Base-by-base conservation (phyloP, 2,329 filamentous ascomycete species). In the Trichoderma gracile region DNA sequence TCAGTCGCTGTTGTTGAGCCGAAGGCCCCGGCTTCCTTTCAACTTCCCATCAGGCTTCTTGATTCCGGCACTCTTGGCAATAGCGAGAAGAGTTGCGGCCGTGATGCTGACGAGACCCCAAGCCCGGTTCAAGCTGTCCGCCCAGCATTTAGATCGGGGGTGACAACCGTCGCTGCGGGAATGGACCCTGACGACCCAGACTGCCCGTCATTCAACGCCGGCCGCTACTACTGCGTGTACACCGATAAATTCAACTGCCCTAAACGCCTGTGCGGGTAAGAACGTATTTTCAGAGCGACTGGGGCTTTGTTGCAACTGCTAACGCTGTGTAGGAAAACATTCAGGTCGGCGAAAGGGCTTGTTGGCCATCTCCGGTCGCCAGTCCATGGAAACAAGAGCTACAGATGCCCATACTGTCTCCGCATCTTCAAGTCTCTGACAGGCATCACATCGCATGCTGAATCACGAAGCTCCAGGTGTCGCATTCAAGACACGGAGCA, bases 201-300 rank as follows among this genome's bases (percentile, higher is more conserved):
- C 4, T 77, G 79, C 56, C 73, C 73, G 0, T 73, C 77, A 10
- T 88, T 84, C 73, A 78, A 82, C 47, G 73, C 78, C 1, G 73
- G 77, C 1, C 73, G 75, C 6, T 88, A 86, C 75, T 80, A 72
- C 63, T 75, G 81, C 46, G 59, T 73, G 0, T 72, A 79, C 33
- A 74, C 78, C 1, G 71, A 75, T 52, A 78, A 75, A 55, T 89
- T 80, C 74, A 77, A 73, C 61, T 89, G 87, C 62, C 86, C 86
- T 0, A 79, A 83, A 63, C 67, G 68, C 1, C 68, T 72, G 3
- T 89, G 87, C 80, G 74, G 76, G 80, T 84, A 76, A 77, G 78
- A 73, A 14, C 9, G 25, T 14, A 4, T 14, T 14, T 3, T 54
- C 40, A 19, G 3, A 21, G 5, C 30, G 7, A 12, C 21, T 21